These are phyloP conservation scores for Aspergillus thermomutatus DNA, from an alignment of 2,329 filamentous ascomycete species.

Conservation along the genomic window DNA sequence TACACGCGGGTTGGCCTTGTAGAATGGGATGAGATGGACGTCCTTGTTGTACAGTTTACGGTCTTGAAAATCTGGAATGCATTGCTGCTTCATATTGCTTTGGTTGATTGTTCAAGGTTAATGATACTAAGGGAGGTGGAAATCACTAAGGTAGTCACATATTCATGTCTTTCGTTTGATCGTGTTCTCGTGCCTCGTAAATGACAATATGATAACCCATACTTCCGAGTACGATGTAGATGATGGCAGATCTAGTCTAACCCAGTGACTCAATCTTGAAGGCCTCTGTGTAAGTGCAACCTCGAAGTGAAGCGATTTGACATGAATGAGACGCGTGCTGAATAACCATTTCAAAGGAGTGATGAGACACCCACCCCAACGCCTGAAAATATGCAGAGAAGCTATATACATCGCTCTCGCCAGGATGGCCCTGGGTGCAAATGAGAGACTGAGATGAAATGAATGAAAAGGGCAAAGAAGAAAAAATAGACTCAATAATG, in stretches of 20 bases:
- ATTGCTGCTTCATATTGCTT: too few species aligned
- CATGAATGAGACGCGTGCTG: background rate
- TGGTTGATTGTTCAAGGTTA: background rate
- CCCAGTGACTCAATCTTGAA: background rate
- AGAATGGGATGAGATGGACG: too few species aligned
- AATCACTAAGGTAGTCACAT: background rate
- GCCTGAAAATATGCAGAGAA: conserved; percentile 5
- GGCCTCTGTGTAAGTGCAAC: background rate
- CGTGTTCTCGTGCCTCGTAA: background rate
- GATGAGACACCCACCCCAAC: conserved; percentile 7
- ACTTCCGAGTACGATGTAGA: background rate
- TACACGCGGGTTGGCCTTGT: too few species aligned
- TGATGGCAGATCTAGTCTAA: background rate
- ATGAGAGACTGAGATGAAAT: background rate
- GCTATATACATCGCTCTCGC: background rate
- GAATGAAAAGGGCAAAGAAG: background rate
- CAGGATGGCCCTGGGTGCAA: background rate
- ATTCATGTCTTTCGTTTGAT: background rate
- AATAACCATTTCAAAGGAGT: background rate
- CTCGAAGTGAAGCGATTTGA: background rate
- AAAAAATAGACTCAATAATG: background rate
- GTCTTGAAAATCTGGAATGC: too few species aligned
- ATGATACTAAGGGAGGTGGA: background rate
- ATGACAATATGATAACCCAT: background rate
- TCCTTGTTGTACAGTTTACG: too few species aligned